phyloP scores from a whole-genome alignment of 352 stramenopile genomes.

The Globisporangium cystogenes region DNA sequence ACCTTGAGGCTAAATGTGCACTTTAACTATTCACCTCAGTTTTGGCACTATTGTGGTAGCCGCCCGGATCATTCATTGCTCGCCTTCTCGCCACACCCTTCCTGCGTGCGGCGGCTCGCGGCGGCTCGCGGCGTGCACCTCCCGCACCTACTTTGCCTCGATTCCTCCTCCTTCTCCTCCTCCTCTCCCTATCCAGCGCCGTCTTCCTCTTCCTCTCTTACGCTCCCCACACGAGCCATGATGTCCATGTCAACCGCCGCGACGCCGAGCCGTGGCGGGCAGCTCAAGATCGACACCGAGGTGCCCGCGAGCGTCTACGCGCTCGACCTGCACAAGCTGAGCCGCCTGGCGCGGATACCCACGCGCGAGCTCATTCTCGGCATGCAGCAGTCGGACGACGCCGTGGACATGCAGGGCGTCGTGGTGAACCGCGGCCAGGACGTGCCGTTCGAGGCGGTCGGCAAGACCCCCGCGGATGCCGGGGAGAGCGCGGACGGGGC shows the following conservation, averaged over 20 bases:
- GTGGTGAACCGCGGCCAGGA: conserved; percentile 72
- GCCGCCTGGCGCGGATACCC: conserved; percentile 40
- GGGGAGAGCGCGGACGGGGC: neutral
- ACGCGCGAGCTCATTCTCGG: conserved; percentile 42
- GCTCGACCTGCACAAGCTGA: conserved; percentile 45
- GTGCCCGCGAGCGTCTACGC: conserved; percentile 53
- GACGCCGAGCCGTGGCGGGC: neutral
- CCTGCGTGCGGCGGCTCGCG: too few species aligned
- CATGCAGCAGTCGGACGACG: conserved; percentile 47
- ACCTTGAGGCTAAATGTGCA: too few species aligned
- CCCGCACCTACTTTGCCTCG: too few species aligned
- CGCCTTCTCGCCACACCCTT: too few species aligned
- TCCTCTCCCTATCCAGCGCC: too few species aligned
- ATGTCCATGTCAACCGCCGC: neutral
- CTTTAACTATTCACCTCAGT: too few species aligned
- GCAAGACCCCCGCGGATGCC: conserved; percentile 7
- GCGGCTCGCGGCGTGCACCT: too few species aligned
- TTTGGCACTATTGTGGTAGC: too few species aligned
- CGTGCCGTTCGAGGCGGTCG: conserved; percentile 70
- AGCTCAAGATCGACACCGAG: conserved; percentile 38
- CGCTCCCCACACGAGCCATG: neutral
- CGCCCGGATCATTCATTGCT: too few species aligned
- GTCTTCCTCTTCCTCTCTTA: too few species aligned
- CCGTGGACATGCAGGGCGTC: conserved; percentile 71
- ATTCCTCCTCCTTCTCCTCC: too few species aligned